Base-by-base conservation (phyloP, 2,329 filamentous ascomycete genomes). In the Zalaria obscura region DNA sequence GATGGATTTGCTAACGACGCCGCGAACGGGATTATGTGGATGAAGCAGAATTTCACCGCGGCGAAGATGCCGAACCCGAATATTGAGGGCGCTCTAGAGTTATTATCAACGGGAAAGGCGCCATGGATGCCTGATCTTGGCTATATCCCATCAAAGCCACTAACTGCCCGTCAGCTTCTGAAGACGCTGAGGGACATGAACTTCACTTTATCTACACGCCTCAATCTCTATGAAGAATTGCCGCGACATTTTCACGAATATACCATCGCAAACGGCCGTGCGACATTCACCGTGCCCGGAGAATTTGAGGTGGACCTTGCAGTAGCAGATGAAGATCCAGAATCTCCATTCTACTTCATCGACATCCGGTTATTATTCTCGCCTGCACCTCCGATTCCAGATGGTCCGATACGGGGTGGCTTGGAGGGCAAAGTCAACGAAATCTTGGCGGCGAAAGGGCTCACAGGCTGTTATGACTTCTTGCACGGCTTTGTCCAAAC, bases 241-340 rank as follows among this genome's bases (percentile, higher is more conserved):
- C 91, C 91, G 1, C 62, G 67, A n/a, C 73, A 82, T 41, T 84
- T 96, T 57, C 73, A 73, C 51, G 72, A 83, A 45, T 96, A 87
- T 63, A 72, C 70, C 4, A 83, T 98, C 45, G 73, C 74, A 40
- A 83, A 85, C 40, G 91, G 93, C n/a, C 78, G 89, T 38, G 89
- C 83, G 5, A 96, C 87, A 0, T 98, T 98, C 59, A 74, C 68
- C 37, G 83, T 96, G 1, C 66, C 75, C 3, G 75, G 76, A 40
- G 89, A 96, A 58, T 95, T 95, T 52, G 89, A 96, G 58, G 76
- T 96, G 18, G 91, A 96, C 56, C 72, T 98, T 40, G 88, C 87
- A 1, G 83, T 96, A 47, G 85, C 83, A 11, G 82, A 88, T 50
- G 88, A 96, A 55, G 81, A 91, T 49, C 75, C 79, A 11, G 69